Evolutionary conservation across 768 basidiomycete species (phyloP).

Genomic region (Cytidiella melzeri): DNA sequence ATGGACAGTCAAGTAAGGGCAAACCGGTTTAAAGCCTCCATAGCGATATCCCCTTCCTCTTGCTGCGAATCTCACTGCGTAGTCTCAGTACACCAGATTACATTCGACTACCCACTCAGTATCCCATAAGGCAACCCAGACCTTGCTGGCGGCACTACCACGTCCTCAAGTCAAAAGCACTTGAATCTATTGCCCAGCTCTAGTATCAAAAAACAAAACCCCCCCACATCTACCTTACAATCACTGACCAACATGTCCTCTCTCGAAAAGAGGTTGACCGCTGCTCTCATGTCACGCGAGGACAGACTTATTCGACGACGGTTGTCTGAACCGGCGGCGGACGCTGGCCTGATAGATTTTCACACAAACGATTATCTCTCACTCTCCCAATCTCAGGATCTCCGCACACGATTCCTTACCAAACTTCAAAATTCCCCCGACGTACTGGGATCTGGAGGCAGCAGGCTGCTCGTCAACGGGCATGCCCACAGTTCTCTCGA

Average conservation of each 20-base stretch:
- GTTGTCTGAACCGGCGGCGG: slow-evolving; percentile 50
- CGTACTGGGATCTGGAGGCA: slow-evolving; percentile 83
- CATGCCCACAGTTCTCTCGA: slow-evolving; percentile 70
- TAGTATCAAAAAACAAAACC: too few relatives aligned
- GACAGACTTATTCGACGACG: slow-evolving; percentile 62
- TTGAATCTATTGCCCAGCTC: too few relatives aligned
- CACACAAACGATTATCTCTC: slow-evolving; percentile 95
- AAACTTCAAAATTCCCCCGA: slow-evolving; percentile 44
- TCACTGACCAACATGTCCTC: slow-evolving; percentile 19
- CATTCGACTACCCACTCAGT: too few relatives aligned
- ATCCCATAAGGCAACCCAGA: too few relatives aligned
- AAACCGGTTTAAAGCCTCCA: too few relatives aligned
- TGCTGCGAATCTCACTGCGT: too few relatives aligned
- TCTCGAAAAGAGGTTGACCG: slow-evolving; percentile 35
- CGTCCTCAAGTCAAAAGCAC: not conserved
- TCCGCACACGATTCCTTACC: slow-evolving; percentile 54
- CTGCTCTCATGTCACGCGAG: slow-evolving; percentile 59
- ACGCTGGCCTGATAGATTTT: slow-evolving; percentile 53
- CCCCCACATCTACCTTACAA: not conserved
- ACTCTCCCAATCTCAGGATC: slow-evolving; percentile 49
- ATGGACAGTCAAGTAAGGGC: too few relatives aligned
- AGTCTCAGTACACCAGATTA: too few relatives aligned
- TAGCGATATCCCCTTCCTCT: too few relatives aligned
- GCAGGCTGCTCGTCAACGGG: slow-evolving; percentile 76
- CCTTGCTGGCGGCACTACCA: too few relatives aligned